Conservation (phyloP, 225 moss, liverwort and hornwort species). For the Sphagnum tenellum region DNA sequence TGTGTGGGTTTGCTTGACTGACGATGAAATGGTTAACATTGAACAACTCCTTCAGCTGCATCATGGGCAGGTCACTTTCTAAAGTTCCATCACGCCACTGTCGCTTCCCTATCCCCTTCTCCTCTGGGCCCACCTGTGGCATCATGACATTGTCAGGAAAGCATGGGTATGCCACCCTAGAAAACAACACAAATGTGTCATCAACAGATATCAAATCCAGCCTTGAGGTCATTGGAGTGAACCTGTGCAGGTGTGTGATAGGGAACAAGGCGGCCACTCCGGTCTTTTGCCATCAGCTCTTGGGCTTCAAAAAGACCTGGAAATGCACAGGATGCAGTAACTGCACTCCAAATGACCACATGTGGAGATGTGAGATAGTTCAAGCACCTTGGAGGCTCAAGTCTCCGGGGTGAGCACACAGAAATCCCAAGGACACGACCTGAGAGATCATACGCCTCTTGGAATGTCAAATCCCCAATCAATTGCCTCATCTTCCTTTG, state of each 20-base stretch:
- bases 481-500: conserved; percentile 95
- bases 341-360: conserved; percentile 98
- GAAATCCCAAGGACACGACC: conserved; percentile 95
- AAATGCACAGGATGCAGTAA: conserved; percentile 98
- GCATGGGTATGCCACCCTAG: too few relatives aligned
- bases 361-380: conserved; percentile 99
- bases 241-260: conserved; percentile 83
- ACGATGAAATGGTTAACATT: conserved; percentile 99
- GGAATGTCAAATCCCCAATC: conserved; percentile 94
- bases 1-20: conserved; percentile 99
- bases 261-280: conserved; percentile 80
- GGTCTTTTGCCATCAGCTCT: conserved; percentile 99
- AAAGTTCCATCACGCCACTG: conserved; percentile 96
- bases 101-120: conserved; percentile 62
- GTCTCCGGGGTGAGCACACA: conserved; percentile 83
- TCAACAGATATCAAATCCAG: background rate
- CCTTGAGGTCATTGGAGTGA: background rate
- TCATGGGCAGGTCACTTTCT: conserved; percentile 97
- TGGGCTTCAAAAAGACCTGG: conserved; percentile 96
- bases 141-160: background rate
- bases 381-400: conserved; percentile 86
- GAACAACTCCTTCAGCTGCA: conserved; percentile 93
- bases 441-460: conserved; percentile 96
- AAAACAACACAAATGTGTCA: too few relatives aligned
- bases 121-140: conserved; percentile 60